phyloP scores from a whole-genome alignment of 305 asterid genomes.

The Rubia peregrina region DNA sequence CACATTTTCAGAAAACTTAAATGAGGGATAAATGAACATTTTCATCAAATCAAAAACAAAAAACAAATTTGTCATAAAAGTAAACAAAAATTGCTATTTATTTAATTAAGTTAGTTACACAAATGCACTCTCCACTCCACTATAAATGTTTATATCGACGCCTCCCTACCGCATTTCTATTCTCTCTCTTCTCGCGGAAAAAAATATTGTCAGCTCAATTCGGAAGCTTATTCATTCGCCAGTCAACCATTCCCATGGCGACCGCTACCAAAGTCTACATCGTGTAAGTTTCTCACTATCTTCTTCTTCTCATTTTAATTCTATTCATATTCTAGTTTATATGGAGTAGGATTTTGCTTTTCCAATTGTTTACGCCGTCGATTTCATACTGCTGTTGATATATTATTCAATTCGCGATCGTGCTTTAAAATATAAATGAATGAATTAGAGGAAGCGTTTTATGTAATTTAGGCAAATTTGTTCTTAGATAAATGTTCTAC shows the following conservation, averaged over 20 bases:
- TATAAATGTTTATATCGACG: neutral
- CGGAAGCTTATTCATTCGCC: neutral
- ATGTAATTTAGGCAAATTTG: neutral
- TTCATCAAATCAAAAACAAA: no score
- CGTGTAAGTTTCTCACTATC: conserved; percentile 25
- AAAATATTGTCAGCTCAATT: neutral
- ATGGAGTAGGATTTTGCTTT: no score
- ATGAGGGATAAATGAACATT: no score
- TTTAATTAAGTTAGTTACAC: no score
- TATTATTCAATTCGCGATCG: neutral
- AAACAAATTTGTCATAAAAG: no score
- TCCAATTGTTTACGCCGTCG: neutral
- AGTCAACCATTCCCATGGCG: conserved; percentile 26
- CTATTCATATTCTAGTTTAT: neutral
- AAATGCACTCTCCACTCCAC: neutral
- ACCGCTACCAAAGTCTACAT: conserved; percentile 29
- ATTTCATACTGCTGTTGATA: neutral
- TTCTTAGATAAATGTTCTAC: neutral
- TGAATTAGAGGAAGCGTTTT: neutral
- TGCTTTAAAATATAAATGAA: neutral
- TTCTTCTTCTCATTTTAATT: neutral
- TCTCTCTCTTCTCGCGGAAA: neutral
- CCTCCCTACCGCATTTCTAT: neutral
- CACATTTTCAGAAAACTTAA: no score
- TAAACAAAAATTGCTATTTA: no score